Evolutionary conservation across 495 filamentous ascomycete species (phyloP), one percentile per base, ranked within the genome.

Genomic region (Sabuloglossum arenarium): DNA sequence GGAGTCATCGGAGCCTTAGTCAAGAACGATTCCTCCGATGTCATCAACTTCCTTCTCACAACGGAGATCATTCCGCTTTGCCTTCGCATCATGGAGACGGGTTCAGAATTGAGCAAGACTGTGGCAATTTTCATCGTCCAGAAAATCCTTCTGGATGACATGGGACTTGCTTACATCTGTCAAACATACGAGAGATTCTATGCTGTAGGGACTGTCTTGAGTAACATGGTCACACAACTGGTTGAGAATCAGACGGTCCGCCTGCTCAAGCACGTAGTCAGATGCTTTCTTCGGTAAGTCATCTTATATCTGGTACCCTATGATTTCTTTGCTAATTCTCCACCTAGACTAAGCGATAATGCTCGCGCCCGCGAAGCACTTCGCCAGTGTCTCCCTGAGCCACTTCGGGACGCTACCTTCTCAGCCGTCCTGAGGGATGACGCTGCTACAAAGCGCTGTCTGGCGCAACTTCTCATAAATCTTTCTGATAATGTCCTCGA

Each of bases 51-150:
- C 68, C 81, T 99, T 29, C 78, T 99, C 14, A 97, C 93, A 2
- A 99, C 91, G 30, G 91, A 99, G 68, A 99, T 99, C 61, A 99
- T 99, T 55, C 91, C 91, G 6, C 78, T 99, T 3, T 99, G 91
- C 65, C 85, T 99, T 27, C 81, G 91, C 31, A 97, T 99, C 64
- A 99, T 99, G 91, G 91, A 99, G 73, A 99, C 91, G 0, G 93
- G 93, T 31, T 97, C 91, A 0, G 91, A 99, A 66, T 74, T 99
- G 46, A 95, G 88, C 74, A 99, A 98, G 73, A 99, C 91, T 0
- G 91, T 99, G 9, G 91, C 91, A 34, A 99, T 99, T 59, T 99
- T 99, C 72, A 99, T 99, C 63, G 91, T 99, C n/a, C 91, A 99
- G 71, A 99, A 99, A 71, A 99, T 99, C 32, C 71, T 99, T 39